Evolutionary conservation across 495 filamentous ascomycete species (phyloP).

Genomic region (Hypoxylon fuscum): DNA sequence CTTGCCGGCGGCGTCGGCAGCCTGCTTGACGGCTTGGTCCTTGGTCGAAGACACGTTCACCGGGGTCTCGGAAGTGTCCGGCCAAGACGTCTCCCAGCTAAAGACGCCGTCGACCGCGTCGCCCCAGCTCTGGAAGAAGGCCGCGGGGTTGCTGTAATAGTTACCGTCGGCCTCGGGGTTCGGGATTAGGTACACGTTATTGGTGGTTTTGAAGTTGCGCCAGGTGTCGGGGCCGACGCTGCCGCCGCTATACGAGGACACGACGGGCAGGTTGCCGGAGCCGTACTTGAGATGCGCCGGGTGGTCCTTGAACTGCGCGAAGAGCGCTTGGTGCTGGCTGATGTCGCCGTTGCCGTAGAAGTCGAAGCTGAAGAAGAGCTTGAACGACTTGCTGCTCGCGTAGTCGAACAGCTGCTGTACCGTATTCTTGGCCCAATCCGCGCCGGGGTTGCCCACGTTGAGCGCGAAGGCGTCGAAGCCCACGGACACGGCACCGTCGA

Average conservation of each 20-base stretch:
- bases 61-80: conserved; percentile 33
- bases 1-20: conserved; percentile 41
- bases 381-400: conserved; percentile 43
- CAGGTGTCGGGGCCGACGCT: conserved; percentile 35
- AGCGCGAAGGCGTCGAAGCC: conserved; percentile 51
- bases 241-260: conserved; percentile 47
- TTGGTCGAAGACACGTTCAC: conserved; percentile 33
- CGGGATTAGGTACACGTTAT: conserved; percentile 46
- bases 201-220: conserved; percentile 40
- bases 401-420: conserved; percentile 47
- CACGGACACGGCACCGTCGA: conserved; percentile 43
- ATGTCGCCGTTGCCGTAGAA: conserved; percentile 44
- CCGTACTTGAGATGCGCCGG: conserved; percentile 43
- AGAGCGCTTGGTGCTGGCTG: conserved; percentile 37
- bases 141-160: conserved; percentile 36
- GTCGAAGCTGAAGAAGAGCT: conserved; percentile 55
- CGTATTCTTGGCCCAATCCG: conserved; percentile 40
- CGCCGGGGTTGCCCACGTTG: conserved; percentile 42
- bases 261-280: conserved; percentile 32
- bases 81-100: conserved; percentile 51
- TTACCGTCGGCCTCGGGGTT: conserved; percentile 38
- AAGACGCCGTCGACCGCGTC: conserved; percentile 47
- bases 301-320: conserved; percentile 38
- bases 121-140: conserved; percentile 35
- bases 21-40: conserved; percentile 37